Evolutionary conservation across 2,329 filamentous ascomycete genomes (phyloP), one percentile per base, ranked within the genome.

Genomic region (Sordariomycetes sp.): DNA sequence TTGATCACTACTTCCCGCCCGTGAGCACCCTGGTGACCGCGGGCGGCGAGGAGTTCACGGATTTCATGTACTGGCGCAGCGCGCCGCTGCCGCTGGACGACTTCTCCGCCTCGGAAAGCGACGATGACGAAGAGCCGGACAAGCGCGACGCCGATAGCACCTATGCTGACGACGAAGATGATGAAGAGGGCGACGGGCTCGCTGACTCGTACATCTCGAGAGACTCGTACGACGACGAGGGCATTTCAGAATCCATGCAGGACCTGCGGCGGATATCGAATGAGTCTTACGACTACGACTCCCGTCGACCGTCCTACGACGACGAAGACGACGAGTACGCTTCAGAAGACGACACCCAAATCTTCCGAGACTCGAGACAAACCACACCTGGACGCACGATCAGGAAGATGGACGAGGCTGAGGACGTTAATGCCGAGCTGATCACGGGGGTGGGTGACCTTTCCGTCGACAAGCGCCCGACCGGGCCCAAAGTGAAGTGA

Each of bases 1-100:
- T 98, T 6, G 92, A 98, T 54, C 92, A 98, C 58, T 96, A 94
- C 64, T 98, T 98, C 57, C 92, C 92, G 6, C 86, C 93, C 2
- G 81, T 94, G 10, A 86, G 81, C 42, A 79, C 88, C 18, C 69
- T 98, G 20, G 80, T 95, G 14, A 86, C 84, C 48, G 83, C 84
- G 29, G 90, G 88, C 15, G 90, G 88, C 10, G 92, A 96, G 54
- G 83, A 94, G 37, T 98, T 85, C 51, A 98, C 92, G 0, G 92
- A 98, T 54, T 98, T 98, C 59, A 90, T 79, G 37, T 98, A 94
- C 61, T 98, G 92, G 92, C 74, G 93, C 41, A 83, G 94, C 41
- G 71, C 72, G 31, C 86, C 87, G 3, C 70, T 90, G 12, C 86
- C 94, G 33, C 61, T 95, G 18, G 84, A 87, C 27, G 85, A 94